Conservation (phyloP, 2,329 filamentous ascomycete genomes). For the Microthyrium microscopicum region DNA sequence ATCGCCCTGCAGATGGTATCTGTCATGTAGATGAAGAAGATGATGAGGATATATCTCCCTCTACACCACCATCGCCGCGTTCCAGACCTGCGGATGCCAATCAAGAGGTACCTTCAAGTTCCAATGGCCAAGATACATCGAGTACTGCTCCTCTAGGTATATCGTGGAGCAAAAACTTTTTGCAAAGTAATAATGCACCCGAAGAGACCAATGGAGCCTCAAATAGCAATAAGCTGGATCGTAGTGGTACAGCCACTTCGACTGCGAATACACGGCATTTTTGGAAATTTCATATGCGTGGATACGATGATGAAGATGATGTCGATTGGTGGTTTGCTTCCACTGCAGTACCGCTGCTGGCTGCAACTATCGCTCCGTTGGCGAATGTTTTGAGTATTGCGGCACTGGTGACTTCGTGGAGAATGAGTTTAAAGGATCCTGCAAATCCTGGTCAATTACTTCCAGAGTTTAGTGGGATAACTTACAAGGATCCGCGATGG, state of each 20-base stretch:
- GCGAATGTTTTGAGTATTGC: constrained; percentile 81
- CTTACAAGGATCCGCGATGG: constrained; percentile 55
- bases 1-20: too few relatives aligned
- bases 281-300: constrained; percentile 8
- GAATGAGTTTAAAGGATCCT: constrained; percentile 37
- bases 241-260: neutral
- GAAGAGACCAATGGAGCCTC: neutral
- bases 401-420: constrained; percentile 68
- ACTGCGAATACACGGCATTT: constrained; percentile 3
- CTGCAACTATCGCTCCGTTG: constrained; percentile 69
- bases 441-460: constrained; percentile 27
- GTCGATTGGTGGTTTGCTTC: constrained; percentile 34
- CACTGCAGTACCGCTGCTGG: constrained; percentile 53
- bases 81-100: too few relatives aligned
- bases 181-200: too few relatives aligned
- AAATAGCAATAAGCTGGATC: neutral
- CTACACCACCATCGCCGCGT: too few relatives aligned
- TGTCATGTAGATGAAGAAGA: too few relatives aligned
- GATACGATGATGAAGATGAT: constrained; percentile 6
- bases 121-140: too few relatives aligned
- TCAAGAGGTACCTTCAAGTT: too few relatives aligned
- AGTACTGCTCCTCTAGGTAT: too few relatives aligned
- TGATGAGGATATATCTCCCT: too few relatives aligned
- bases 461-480: constrained; percentile 37
- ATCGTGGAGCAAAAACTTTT: too few relatives aligned